Percentiles rank a stretch among this genome's conserved stretches.
Conservation (phyloP, 441 rosid genomes). For the Lepidium campestre region DNA sequence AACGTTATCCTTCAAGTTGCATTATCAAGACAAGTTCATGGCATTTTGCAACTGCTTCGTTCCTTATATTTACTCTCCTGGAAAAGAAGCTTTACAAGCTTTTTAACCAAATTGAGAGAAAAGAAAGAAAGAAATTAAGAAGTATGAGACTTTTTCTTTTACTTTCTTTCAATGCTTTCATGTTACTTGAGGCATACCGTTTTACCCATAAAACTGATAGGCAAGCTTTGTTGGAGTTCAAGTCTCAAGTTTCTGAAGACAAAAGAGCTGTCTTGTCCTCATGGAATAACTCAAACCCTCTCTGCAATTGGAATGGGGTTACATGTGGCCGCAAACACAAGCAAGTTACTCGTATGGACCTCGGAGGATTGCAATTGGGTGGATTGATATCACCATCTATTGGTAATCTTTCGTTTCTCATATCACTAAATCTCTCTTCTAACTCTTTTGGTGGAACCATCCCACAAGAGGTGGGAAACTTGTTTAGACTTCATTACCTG, state of each 20-base stretch:
- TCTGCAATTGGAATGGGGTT: not conserved
- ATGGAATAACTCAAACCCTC: not conserved
- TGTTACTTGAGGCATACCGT: not conserved
- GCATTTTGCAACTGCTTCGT: not conserved
- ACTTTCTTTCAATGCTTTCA: not conserved
- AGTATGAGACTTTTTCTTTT: not conserved
- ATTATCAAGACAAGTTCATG: not conserved
- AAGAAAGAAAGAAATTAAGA: not conserved
- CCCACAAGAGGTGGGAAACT: not conserved
- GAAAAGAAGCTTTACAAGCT: not conserved
- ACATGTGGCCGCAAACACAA: not conserved
- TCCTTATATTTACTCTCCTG: not conserved
- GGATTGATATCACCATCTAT: not conserved
- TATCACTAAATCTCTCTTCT: not conserved
- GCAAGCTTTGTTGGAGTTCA: not conserved
- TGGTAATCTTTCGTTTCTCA: constrained; percentile 7
- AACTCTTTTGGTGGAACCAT: constrained; percentile 2
- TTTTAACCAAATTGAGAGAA: not conserved
- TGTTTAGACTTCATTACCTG: not conserved
- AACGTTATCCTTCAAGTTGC: not conserved
- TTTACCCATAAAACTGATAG: not conserved
- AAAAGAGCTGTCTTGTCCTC: not conserved
- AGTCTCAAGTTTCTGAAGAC: not conserved
- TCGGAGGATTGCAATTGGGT: not conserved
- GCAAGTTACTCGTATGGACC: not conserved